phyloP scores from a whole-genome alignment of 495 filamentous ascomycete species.

The Tuber microsphaerosporum region DNA sequence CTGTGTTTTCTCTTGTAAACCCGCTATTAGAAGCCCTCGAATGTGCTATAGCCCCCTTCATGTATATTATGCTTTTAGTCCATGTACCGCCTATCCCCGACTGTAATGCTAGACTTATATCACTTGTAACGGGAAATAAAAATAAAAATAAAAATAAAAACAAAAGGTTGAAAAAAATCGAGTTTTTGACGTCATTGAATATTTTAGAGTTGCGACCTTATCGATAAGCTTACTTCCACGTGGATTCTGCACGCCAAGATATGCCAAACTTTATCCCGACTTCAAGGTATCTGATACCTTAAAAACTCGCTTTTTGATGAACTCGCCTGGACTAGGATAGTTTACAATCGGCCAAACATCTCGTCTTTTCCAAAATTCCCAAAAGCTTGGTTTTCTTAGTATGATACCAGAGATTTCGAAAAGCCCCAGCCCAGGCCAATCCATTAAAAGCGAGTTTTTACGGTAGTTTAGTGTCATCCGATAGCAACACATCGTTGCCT shows the following conservation, averaged over 20 bases:
- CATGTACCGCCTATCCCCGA: neutral
- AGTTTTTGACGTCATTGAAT: neutral
- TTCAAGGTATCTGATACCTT: neutral
- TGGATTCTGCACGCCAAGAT: neutral
- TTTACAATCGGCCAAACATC: too few species aligned
- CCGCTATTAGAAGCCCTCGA: neutral
- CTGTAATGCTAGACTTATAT: neutral
- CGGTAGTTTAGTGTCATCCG: neutral
- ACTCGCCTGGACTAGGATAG: too few species aligned
- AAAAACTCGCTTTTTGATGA: too few species aligned
- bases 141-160: neutral
- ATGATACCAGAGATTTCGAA: too few species aligned
- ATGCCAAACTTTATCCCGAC: neutral
- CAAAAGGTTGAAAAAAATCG: neutral
- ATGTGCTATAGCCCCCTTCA: neutral
- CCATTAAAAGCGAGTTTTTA: too few species aligned
- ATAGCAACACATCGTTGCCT: neutral
- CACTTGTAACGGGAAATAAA: neutral
- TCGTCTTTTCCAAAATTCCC: too few species aligned
- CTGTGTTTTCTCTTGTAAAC: neutral
- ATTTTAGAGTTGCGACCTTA: neutral
- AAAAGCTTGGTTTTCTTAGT: too few species aligned
- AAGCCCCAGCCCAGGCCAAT: too few species aligned
- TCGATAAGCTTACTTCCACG: slow-evolving; percentile 3
- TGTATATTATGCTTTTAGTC: neutral